Percentiles rank a stretch among this genome's conserved stretches.
These are phyloP conservation scores for Microcyclospora tardicrescens DNA, from an alignment of 2,329 filamentous ascomycete species.

Conservation along the genomic window DNA sequence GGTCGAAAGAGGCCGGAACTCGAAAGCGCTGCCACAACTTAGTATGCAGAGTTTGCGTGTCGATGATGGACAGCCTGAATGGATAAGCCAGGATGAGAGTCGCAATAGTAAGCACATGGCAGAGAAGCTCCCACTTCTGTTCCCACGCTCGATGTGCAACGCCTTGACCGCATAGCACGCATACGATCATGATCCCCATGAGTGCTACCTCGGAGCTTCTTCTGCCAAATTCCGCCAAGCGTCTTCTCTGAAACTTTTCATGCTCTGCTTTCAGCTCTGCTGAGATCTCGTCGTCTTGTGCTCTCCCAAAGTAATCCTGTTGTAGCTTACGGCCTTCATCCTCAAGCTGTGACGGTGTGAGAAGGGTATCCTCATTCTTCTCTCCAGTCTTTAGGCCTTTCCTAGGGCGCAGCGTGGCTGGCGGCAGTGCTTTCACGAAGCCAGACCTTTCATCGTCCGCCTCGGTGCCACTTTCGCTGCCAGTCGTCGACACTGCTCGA, in stretches of 20 bases:
- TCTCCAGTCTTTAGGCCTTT: conserved; percentile 59
- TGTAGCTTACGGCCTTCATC: conserved; percentile 30
- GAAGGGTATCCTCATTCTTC: conserved; percentile 28
- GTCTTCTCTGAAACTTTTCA: conserved; percentile 60
- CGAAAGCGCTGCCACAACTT: conserved; percentile 36
- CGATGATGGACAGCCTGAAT: conserved; percentile 23
- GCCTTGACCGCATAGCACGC: conserved; percentile 29
- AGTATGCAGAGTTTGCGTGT: conserved; percentile 15
- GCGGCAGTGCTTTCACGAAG: conserved; percentile 70
- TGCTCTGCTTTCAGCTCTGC: conserved; percentile 31
- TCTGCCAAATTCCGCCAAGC: conserved; percentile 80
- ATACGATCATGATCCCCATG: conserved; percentile 38
- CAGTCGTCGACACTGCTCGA: conserved; percentile 37
- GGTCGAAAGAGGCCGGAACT: conserved; percentile 72
- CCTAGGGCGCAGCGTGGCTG: conserved; percentile 56
- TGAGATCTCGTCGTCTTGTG: conserved; percentile 22
- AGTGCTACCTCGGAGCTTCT: conserved; percentile 43
- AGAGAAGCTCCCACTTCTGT: conserved; percentile 27
- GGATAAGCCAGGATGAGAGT: conserved; percentile 20
- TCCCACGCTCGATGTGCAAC: conserved; percentile 17
- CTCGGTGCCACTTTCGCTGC: conserved; percentile 85
- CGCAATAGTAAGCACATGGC: conserved; percentile 22
- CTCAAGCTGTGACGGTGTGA: conserved; percentile 36
- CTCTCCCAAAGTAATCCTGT: conserved; percentile 25
- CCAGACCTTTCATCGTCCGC: conserved; percentile 74